Conservation (phyloP, 306 rosid genomes). For the Castanea sativa region DNA sequence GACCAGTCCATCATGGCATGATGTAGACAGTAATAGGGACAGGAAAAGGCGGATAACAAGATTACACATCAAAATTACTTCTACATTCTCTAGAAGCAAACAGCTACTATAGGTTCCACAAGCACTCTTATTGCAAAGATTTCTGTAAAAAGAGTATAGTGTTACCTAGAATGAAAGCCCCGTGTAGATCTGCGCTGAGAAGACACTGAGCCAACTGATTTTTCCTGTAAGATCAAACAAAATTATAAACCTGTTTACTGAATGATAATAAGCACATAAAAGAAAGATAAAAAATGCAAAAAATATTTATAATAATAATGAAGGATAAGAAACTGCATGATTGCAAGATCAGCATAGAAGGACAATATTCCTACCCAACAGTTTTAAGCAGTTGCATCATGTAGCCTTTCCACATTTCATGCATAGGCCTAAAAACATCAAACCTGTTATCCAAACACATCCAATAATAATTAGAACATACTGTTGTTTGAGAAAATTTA, state of each 20-base stretch:
- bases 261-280: not conserved
- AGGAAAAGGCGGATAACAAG: not conserved
- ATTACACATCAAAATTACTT: not conserved
- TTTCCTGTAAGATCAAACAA: slow-evolving; percentile 53
- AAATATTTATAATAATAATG: not conserved
- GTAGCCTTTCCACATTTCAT: slow-evolving; percentile 84
- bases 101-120: not conserved
- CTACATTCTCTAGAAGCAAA: not conserved
- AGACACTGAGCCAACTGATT: slow-evolving; percentile 74
- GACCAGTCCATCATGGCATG: not conserved
- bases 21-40: not conserved
- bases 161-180: slow-evolving; percentile 74
- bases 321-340: slow-evolving; percentile 1
- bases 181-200: slow-evolving; percentile 78
- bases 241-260: slow-evolving; percentile 3
- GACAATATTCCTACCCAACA: slow-evolving; percentile 47
- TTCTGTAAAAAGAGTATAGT: slow-evolving; percentile 4
- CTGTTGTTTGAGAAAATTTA: not conserved
- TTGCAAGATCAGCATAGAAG: slow-evolving; percentile 10
- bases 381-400: slow-evolving; percentile 48
- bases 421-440: slow-evolving; percentile 67
- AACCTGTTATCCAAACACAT: slow-evolving; percentile 47
- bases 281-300: not conserved
- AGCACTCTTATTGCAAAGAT: slow-evolving; percentile 3
- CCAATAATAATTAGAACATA: slow-evolving; percentile 1